Evolutionary conservation across 2,329 filamentous ascomycete species (phyloP), one percentile per base, ranked within the genome.

Genomic region (Neobulgaria alba): DNA sequence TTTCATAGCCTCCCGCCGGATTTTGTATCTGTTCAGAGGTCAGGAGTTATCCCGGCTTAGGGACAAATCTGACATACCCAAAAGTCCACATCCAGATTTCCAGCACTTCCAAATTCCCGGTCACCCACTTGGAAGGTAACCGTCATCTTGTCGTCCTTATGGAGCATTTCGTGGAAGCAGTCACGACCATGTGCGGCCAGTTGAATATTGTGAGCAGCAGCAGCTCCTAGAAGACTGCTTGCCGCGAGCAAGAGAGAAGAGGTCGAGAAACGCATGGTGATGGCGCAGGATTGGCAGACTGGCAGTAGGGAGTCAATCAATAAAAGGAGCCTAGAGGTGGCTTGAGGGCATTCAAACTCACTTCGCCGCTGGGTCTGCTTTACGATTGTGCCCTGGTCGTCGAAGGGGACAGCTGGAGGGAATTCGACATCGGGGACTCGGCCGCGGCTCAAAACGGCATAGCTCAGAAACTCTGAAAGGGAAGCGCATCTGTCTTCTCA

Each of bases 111-210:
- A 66, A 95, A 95, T 63, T 98, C 92, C 53, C 90, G 74, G 63
- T 98, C 92, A 61, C 92, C 92, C 44, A 96, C 90, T 69, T 96
- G 92, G 73, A 93, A 98, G 20, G 89, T 94, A 45, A 98, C 89
- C 7, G 88, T 95, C 92, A 98, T 98, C 66, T 83, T 85, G 71
- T 98, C 92, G 65, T 95, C 92, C 63, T 75, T 78, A 71, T 94
- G 90, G 45, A 98, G 79, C 56, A 72, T 67, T 70, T 98, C 92
- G 72, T 95, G 85, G 75, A 96, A 98, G 72, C 92, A 98, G 71
- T 98, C 92, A 67, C 88, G 79, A 60, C 87, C 85, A 67, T 98
- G 88, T 55, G 89, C 83, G 49, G 82, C 82, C 59, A 98, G 80
- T 64, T 92, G 86, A 66, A 98, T 96, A 72, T 93, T 96, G 77